Evolutionary conservation across 169 alveolate species (phyloP).

Genomic region (Amoebophrya sp.): DNA sequence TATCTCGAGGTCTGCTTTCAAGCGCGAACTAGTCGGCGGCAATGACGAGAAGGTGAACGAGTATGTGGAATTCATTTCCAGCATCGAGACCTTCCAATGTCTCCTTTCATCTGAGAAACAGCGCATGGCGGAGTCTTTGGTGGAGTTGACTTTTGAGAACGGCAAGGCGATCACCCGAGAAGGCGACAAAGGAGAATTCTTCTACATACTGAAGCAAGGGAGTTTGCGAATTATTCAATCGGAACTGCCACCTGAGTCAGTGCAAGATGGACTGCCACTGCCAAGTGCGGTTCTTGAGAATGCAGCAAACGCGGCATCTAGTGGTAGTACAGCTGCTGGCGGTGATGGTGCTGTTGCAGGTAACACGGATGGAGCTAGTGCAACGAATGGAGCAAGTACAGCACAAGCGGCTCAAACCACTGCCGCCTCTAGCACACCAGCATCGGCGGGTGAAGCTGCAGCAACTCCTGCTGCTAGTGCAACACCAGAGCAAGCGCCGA

Average conservation of each 20-base stretch:
- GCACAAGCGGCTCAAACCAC: not conserved
- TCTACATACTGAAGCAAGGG: not conserved
- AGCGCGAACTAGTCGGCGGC: not conserved
- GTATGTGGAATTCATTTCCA: not conserved
- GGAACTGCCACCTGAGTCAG: too few relatives aligned
- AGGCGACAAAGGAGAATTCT: not conserved
- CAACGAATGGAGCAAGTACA: not conserved
- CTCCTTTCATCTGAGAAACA: not conserved
- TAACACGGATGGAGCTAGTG: not conserved
- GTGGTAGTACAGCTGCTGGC: not conserved
- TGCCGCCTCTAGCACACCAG: not conserved
- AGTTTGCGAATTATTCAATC: not conserved
- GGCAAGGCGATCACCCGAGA: not conserved
- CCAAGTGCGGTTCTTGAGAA: too few relatives aligned
- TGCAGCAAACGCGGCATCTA: not conserved
- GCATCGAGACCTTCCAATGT: not conserved
- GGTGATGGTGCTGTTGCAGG: not conserved
- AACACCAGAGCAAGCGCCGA: too few relatives aligned
- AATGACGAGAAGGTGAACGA: not conserved
- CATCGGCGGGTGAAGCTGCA: too few relatives aligned
- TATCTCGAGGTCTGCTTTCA: not conserved
- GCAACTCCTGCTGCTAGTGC: too few relatives aligned
- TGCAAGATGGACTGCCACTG: too few relatives aligned
- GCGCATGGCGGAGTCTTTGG: not conserved
- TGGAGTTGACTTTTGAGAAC: not conserved